Evolutionary conservation across 202 grass and related monocot genomes (phyloP).

Genomic region (Alloteropsis angusta): DNA sequence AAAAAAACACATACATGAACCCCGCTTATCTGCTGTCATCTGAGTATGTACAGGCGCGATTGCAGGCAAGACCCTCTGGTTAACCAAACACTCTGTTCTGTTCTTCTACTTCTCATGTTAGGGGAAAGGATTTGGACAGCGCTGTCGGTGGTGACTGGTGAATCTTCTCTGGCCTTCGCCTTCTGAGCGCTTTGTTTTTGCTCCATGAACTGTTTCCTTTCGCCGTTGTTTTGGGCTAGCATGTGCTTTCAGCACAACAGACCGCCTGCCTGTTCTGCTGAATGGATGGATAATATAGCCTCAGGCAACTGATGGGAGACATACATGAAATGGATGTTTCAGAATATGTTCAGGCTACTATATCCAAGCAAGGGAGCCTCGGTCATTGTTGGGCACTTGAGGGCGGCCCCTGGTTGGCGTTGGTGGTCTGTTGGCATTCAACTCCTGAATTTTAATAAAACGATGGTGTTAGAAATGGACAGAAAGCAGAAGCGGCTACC

Average conservation of each 20-base stretch:
- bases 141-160: neutral
- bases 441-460: constrained; percentile 48
- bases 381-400: constrained; percentile 62
- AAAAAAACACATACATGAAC: constrained; percentile 28
- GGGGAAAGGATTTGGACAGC: constrained; percentile 14
- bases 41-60: constrained; percentile 53
- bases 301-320: constrained; percentile 9
- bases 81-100: neutral
- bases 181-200: neutral
- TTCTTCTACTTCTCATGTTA: constrained; percentile 31
- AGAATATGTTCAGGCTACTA: constrained; percentile 3
- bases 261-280: neutral
- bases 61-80: constrained; percentile 23
- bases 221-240: neutral
- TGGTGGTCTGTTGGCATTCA: constrained; percentile 87
- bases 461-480: neutral
- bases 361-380: constrained; percentile 79
- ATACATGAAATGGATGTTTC: constrained; percentile 1
- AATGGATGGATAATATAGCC: constrained; percentile 21
- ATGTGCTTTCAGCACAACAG: constrained; percentile 5
- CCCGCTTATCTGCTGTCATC: constrained; percentile 28
- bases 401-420: constrained; percentile 96
- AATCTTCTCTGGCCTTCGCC: constrained; percentile 2
- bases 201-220: constrained; percentile 12
- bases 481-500: neutral